Base-by-base conservation (phyloP, 805 yeast genomes). In the Teunomyces pallodes region DNA sequence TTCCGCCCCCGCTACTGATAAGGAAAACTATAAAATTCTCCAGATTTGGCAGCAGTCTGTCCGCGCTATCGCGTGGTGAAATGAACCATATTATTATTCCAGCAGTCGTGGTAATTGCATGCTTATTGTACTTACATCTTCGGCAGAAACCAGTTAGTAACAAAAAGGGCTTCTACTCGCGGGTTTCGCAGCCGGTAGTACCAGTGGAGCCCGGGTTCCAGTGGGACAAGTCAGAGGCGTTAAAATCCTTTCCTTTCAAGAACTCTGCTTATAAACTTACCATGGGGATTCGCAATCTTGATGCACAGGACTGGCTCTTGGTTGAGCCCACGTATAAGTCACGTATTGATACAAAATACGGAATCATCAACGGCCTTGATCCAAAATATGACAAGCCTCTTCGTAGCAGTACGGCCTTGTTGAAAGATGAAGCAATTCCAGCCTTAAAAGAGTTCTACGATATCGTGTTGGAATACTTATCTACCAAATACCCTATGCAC, bases 261-360 rank as follows among this genome's bases (percentile, higher is more conserved):
- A 73, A 79, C 41, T 84, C 81, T 12, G 77, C 70, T 42, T 82
- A 84, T 55, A 77, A 75, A 51, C 65, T 86, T 64, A 84, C 85
- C 2, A 79, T 86, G 85, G 86, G 84, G 0, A 72, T 84, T 30
- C 51, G 47, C 40, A 46, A 52, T 27, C 51, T 73, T 31, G 66
- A 64, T 10, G 57, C 62, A 2, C 68, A 71, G 41, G 76, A 73
- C 45, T 73, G 76, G 76, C 61, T 73, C 20, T 61, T 73, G 49
- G 54, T 73, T 10, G 77, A 72, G 41, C 62, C 71, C 28, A 57
- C 66, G 3, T 72, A 73, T 51, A 50, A 52, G 44, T 46, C 53
- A n/a, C 44, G 54, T 6, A 51, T 69, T 6, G 59, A 58, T 4
- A 62, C 56, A 35, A 73, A 72, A 49, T 46, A 44, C 1, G 59